These are phyloP conservation scores for Elongisporangium anandrum DNA, from an alignment of 352 stramenopile genomes.

Conservation along the genomic window DNA sequence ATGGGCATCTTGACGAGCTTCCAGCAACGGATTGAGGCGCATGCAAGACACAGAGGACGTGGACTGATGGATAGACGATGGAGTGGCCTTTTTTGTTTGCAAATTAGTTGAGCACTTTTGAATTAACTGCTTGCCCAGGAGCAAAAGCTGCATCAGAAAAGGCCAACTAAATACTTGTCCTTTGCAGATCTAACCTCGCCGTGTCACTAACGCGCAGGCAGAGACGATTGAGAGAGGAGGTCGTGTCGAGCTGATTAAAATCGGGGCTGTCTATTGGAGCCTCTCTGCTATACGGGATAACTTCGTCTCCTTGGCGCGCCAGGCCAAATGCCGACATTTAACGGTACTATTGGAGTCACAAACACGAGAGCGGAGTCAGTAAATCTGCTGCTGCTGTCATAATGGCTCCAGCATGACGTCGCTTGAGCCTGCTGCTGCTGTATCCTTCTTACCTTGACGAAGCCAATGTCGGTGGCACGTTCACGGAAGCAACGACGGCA, in stretches of 20 bases:
- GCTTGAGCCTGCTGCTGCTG: not conserved
- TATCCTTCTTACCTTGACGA: conserved; percentile 83
- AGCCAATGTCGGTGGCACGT: conserved; percentile 93
- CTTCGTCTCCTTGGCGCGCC: not conserved
- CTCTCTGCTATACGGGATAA: not conserved
- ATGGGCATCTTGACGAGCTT: too few relatives aligned
- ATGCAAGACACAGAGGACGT: too few relatives aligned
- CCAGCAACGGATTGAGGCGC: too few relatives aligned
- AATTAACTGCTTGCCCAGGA: not conserved
- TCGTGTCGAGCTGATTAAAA: not conserved
- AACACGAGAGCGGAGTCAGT: conserved; percentile 2
- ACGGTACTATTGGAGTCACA: conserved; percentile 44
- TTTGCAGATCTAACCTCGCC: not conserved
- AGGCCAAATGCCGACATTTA: conserved; percentile 26
- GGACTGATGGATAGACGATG: not conserved
- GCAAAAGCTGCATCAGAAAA: not conserved
- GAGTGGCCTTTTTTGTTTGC: not conserved
- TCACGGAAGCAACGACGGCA: conserved; percentile 96
- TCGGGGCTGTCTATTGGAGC: not conserved
- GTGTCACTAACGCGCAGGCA: not conserved
- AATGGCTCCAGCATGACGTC: not conserved
- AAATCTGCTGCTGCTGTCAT: not conserved
- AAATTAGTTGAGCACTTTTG: not conserved
- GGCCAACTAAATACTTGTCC: not conserved
- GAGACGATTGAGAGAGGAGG: not conserved